Base-by-base conservation (phyloP, 139 green algal genomes). In the Micractinium sp. region DNA sequence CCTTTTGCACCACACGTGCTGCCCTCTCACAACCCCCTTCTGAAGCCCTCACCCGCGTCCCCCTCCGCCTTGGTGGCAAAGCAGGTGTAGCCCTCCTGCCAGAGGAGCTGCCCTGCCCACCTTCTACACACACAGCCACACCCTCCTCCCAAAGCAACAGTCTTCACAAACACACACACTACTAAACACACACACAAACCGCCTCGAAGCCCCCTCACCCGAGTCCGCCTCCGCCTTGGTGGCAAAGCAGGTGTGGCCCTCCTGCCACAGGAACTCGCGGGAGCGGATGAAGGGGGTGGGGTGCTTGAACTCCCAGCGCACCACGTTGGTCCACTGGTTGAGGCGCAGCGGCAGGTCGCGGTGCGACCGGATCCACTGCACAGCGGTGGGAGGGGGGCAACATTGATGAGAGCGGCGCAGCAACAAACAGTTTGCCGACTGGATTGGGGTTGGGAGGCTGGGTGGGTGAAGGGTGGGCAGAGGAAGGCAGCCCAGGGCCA, bases 261-360 rank as follows among this genome's bases (percentile, higher is more conserved):
- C 96, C 92, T 99, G 97, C 97, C 97, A 99, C 35, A 99, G 93
- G 90, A 99, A 99, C 95, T 99, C 97, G 61, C 97, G 91, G 15
- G 87, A 92, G 61, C 97, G 94, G 90, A 99, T 99, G 96, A 99
- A 99, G 78, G 98, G 98, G 33, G 98, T 99, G 69, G 98, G 98
- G 93, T 99, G 96, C 93, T 99, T 99, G 96, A 99, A 99, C 94
- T 99, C 98, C 98, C 98, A 99, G 39, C 98, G 96, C 91, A 99
- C 97, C 82, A 99, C 97, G 90, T 98, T 99, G 90, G 96, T 99
- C 98, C 98, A 99, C 95, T 99, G 98, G 94, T 99, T 99, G 25
- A 99, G 93, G 61, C 96, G 95, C 89, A 99, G 91, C 9, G 98
- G 98, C 92, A 99, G 94, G 94, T 99, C 98, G 82, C 98, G 93